Evolutionary conservation across 1,284 basidiomycete genomes (phyloP).

Genomic region (Irpex rosettiformis): DNA sequence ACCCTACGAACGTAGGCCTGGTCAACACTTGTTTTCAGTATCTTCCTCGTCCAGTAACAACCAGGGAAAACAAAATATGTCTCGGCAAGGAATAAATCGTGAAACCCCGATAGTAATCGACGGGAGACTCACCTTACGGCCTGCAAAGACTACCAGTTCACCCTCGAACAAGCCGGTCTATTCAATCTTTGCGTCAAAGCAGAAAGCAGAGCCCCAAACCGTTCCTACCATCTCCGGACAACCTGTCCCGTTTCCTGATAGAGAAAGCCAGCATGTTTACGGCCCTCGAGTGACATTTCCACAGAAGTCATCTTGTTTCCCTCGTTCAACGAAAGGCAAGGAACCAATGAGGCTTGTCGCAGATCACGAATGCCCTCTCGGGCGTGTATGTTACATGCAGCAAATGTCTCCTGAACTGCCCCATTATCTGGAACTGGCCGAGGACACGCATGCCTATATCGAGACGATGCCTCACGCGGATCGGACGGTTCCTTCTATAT

Average conservation of each 20-base stretch:
- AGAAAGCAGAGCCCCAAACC: not conserved
- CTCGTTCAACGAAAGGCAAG: conserved; percentile 17
- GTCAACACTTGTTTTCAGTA: not conserved
- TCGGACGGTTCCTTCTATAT: conserved; percentile 49
- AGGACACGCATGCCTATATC: conserved; percentile 14
- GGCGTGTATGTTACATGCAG: not conserved
- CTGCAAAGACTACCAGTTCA: conserved; percentile 6
- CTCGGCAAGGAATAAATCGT: conserved; percentile 16
- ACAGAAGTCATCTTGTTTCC: conserved; percentile 17
- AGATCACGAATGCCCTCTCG: not conserved
- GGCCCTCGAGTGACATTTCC: conserved; percentile 41
- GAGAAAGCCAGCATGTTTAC: conserved; percentile 58
- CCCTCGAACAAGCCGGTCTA: conserved; percentile 25
- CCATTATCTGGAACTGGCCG: not conserved
- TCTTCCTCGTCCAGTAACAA: not conserved
- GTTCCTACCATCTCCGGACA: not conserved
- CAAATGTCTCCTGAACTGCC: not conserved
- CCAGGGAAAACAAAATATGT: not conserved
- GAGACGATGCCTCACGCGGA: conserved; percentile 17
- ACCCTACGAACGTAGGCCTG: not conserved
- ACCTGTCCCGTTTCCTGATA: conserved; percentile 44
- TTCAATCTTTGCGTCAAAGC: conserved; percentile 26
- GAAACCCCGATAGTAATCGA: conserved; percentile 25
- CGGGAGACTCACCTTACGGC: conserved; percentile 8
- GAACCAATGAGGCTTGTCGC: not conserved